Evolutionary conservation across 495 filamentous ascomycete species (phyloP).

Genomic region (Parmelia sp.): DNA sequence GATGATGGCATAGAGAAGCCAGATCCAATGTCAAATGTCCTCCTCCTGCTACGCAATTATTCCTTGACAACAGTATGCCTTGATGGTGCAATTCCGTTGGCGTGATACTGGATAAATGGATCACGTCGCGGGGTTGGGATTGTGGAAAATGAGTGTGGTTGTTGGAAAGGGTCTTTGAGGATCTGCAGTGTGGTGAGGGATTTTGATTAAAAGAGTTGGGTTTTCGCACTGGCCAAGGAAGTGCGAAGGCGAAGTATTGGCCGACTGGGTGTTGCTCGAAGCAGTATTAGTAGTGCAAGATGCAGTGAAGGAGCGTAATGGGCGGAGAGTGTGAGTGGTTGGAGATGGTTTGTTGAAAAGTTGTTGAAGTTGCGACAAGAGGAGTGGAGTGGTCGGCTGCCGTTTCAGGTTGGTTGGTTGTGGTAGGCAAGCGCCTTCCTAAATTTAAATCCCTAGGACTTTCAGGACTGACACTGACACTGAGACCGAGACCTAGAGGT

Average conservation of each 20-base stretch:
- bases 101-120: not conserved
- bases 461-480: not conserved
- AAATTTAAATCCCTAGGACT: not conserved
- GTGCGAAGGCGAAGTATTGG: conserved; percentile 19
- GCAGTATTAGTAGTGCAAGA: conserved; percentile 27
- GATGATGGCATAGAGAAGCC: conserved; percentile 29
- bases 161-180: conserved; percentile 7
- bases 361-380: conserved; percentile 18
- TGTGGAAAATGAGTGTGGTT: conserved; percentile 8
- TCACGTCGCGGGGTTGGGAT: not conserved
- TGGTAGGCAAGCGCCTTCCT: conserved; percentile 1
- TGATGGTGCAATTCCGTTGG: not conserved
- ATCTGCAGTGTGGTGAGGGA: conserved; percentile 6
- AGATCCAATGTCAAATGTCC: conserved; percentile 3
- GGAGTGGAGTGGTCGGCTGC: conserved; percentile 1
- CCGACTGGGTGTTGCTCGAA: conserved; percentile 27
- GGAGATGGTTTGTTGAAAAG: conserved; percentile 11
- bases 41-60: not conserved
- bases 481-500: too few species aligned
- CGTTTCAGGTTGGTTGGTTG: conserved; percentile 14
- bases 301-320: conserved; percentile 26
- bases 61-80: not conserved
- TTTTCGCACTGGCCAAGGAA: conserved; percentile 22
- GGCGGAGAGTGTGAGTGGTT: conserved; percentile 20
- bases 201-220: conserved; percentile 4